Conservation (phyloP, 2,329 filamentous ascomycete species). For the Xylariaceae sp. region DNA sequence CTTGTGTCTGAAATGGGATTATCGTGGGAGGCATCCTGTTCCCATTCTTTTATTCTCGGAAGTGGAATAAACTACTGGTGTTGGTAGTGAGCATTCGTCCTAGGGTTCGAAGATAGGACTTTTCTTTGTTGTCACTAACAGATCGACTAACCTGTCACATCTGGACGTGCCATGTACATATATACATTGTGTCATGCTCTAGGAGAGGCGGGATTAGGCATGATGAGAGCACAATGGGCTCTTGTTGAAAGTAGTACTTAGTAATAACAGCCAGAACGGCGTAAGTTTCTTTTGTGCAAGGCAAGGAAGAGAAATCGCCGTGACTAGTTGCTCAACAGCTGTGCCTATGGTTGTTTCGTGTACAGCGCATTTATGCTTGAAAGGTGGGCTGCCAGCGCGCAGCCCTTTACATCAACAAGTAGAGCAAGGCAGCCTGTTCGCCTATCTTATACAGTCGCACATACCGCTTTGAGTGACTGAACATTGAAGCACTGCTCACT, state of each 20-base stretch:
- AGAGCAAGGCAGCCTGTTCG: too few relatives aligned
- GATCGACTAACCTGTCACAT: slow-evolving; percentile 10
- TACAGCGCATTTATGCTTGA: too few relatives aligned
- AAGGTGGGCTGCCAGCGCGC: too few relatives aligned
- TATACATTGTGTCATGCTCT: slow-evolving; percentile 3
- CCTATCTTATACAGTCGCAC: too few relatives aligned
- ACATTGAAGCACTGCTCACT: too few relatives aligned
- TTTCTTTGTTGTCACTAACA: slow-evolving; percentile 8
- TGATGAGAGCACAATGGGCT: background rate
- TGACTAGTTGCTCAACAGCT: background rate
- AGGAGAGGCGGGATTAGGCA: slow-evolving; percentile 6
- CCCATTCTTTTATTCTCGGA: slow-evolving; percentile 11
- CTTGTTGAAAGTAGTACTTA: slow-evolving; percentile 20
- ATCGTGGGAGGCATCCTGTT: slow-evolving; percentile 22
- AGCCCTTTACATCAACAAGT: too few relatives aligned
- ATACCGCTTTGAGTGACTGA: too few relatives aligned
- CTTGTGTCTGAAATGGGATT: slow-evolving; percentile 8
- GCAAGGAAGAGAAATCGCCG: slow-evolving; percentile 12
- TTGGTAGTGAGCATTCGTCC: background rate
- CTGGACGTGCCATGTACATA: slow-evolving; percentile 23
- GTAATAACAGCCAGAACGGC: slow-evolving; percentile 39
- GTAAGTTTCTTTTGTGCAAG: slow-evolving; percentile 36
- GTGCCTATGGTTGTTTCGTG: too few relatives aligned
- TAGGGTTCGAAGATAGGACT: background rate
- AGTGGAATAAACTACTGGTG: slow-evolving; percentile 5